Base-by-base conservation (phyloP, 306 rosid species). In the Cucurbita ficifolia region DNA sequence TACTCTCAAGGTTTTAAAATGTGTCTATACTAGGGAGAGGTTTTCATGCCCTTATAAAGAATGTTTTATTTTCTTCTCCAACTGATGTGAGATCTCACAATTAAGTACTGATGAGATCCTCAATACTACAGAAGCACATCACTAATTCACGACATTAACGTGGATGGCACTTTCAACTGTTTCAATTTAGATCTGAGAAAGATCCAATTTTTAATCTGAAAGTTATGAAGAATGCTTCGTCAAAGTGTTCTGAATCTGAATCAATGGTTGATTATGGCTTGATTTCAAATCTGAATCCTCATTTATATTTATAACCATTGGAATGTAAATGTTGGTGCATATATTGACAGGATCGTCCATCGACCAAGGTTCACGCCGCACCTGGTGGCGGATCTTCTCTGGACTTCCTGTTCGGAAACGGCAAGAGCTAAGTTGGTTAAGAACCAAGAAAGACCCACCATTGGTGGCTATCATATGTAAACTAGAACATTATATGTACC, bases 341-440 rank as follows among this genome's bases (percentile, higher is more conserved):
- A 10, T 61, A 19, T 62, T 38, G 12, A 19, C 86, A 92, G 98
- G 98, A 92, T 79, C 98, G 98, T 48, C 98, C 98, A 74, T 88
- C 98, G 35, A 90, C 98, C 79, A 92, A 92, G 84, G 96, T 92
- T 73, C 98, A 92, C 43, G 75, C 98, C 77, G 96, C 96, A 59
- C 98, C 98, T 13, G 96, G 98, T 59, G 98, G 98, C 52, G 96
- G 96, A 52, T 92, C 98, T 72, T 92, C 98, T 53, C 79, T 92
- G 79, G 96, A 86, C 73, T 93, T 90, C 80, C 96, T 93, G 79
- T 93, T 93, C 69, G 98, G 89, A 49, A 64, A 42, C 8, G 72
- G 52, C 4, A 40, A 52, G 52, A 87, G 79, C 19, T 84, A 85
- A 39, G 84, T 73, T 29, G 87, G 86, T 63, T 39, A 45, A 63